Evolutionary conservation across 2,329 filamentous ascomycete species (phyloP), one percentile per base, ranked within the genome.

Genomic region (Xylariaceae sp.): DNA sequence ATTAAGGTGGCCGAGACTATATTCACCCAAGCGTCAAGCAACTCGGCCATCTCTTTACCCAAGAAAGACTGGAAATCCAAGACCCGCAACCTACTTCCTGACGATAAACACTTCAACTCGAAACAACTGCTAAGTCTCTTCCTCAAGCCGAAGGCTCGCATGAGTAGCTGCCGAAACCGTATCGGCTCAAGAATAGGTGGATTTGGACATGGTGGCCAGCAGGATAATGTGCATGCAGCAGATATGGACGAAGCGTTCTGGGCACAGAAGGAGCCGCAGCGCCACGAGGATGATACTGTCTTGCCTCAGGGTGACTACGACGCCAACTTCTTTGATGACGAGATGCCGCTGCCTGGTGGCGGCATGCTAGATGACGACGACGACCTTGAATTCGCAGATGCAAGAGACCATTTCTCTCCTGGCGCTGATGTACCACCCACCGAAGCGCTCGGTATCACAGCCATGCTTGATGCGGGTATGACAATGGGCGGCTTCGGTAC

Each of bases 31-130:
- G 90, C 93, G 6, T 80, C 86, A 16, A 90, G 86, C 47, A 95
- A 91, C 67, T 82, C 88, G 4, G 81, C 84, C 38, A 96, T 97
- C 60, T 90, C 85, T 43, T 70, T 99, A 60, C 88, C 93, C 16
- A 97, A 96, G 75, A 90, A 92, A 60, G 91, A 97, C 70, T 95
- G 93, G 90, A 94, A 90, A 69, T 94, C 90, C 38, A 96, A 96
- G 71, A 91, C 88, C 1, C 83, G 90, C 45, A 96, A 99, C 67
- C 80, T 99, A 3, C 83, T 99, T 5, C 93, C 95, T 2, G 94
- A 99, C 65, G 94, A 99, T 73, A 97, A 97, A 71, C 92, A 97
- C 69, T 97, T 99, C 76, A 96, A 92, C 74, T 97, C 93, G 9
- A 89, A 88, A 66, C 90, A 96, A 59, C 78, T 99, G 0, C 77